Percentiles rank a stretch among this genome's conserved stretches.
Conservation (phyloP, 2,329 filamentous ascomycete genomes). For the Calonectria honghensis region DNA sequence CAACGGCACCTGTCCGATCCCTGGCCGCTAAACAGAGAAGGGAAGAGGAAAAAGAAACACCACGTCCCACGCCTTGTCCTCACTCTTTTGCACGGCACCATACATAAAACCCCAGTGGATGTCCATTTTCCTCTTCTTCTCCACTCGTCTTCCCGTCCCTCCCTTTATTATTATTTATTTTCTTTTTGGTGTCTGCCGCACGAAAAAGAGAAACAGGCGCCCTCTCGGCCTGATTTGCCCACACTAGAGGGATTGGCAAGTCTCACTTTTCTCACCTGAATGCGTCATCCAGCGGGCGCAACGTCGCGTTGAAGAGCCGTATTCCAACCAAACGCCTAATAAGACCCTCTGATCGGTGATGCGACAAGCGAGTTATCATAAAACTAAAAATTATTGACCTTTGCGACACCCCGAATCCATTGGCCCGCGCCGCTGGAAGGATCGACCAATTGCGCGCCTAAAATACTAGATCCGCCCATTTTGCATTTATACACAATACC, state of each 20-base stretch:
- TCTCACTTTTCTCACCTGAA: constrained; percentile 39
- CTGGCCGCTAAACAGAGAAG: neutral
- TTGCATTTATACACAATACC: constrained; percentile 30
- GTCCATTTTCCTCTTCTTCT: constrained; percentile 13
- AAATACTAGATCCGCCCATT: constrained; percentile 19
- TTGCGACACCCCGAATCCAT: constrained; percentile 14
- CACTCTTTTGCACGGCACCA: neutral
- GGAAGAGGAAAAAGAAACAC: constrained; percentile 19
- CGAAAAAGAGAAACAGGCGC: constrained; percentile 36
- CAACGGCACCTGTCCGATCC: constrained; percentile 12
- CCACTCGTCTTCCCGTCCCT: neutral
- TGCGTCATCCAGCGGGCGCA: constrained; percentile 42
- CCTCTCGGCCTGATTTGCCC: constrained; percentile 33
- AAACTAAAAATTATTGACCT: constrained; percentile 27
- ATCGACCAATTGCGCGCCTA: constrained; percentile 21
- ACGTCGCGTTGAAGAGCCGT: constrained; percentile 16
- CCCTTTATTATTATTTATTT: constrained; percentile 4
- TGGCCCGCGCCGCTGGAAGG: constrained; percentile 15
- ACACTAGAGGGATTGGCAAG: constrained; percentile 41
- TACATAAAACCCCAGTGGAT: constrained; percentile 18
- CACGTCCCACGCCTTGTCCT: constrained; percentile 2
- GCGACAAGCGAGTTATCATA: constrained; percentile 31
- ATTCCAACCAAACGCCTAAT: constrained; percentile 30
- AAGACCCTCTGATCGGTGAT: constrained; percentile 16
- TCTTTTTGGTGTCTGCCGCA: neutral